Conservation (phyloP, 176 grass and related monocot genomes). For the Urochloa ruziziensis region DNA sequence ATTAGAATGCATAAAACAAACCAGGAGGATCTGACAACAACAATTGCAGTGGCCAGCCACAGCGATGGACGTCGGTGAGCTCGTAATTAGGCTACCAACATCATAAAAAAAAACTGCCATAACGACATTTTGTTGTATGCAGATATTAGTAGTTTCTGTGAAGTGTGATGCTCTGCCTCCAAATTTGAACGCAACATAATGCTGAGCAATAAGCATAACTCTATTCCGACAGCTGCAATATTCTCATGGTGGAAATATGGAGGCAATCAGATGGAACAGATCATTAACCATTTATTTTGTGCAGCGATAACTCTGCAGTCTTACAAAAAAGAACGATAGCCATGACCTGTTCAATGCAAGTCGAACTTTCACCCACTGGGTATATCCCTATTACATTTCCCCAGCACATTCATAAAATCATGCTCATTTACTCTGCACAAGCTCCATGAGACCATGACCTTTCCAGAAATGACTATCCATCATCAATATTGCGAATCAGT, state of each 20-base stretch:
- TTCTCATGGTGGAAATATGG: neutral
- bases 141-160: neutral
- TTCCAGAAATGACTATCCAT: conserved; percentile 6
- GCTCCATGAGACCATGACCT: neutral
- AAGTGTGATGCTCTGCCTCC: neutral
- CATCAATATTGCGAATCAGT: neutral
- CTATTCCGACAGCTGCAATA: neutral
- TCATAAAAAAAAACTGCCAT: neutral
- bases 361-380: neutral
- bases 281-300: neutral
- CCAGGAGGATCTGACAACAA: neutral
- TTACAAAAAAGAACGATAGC: neutral
- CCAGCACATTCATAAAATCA: conserved; percentile 12
- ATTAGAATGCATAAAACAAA: neutral
- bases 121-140: neutral
- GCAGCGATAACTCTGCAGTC: neutral
- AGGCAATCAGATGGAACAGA: neutral
- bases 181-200: neutral
- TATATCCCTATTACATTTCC: neutral
- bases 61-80: neutral
- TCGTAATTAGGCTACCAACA: neutral
- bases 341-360: neutral
- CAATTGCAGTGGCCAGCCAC: neutral
- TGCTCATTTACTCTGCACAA: neutral
- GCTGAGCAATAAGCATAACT: neutral